These are phyloP conservation scores for Glaciozyma antarctica DNA, from an alignment of 768 basidiomycete species.

Conservation along the genomic window DNA sequence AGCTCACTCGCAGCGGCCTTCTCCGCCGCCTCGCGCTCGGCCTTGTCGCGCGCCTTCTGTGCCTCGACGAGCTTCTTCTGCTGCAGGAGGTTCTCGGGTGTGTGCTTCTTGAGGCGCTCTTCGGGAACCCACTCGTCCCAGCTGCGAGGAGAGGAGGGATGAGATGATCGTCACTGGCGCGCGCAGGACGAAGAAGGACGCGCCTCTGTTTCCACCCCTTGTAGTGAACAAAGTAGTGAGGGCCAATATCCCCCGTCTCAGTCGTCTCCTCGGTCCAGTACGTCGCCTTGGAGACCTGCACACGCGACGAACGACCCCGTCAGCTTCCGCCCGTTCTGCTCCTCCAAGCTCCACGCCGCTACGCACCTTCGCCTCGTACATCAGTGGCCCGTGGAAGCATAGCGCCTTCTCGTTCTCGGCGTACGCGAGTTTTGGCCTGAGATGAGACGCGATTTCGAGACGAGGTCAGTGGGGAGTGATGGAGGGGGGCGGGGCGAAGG, in stretches of 20 bases:
- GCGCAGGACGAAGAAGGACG: slow-evolving; percentile 37
- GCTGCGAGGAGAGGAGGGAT: slow-evolving; percentile 42
- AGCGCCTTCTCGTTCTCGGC: slow-evolving; percentile 65
- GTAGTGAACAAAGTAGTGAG: slow-evolving; percentile 93
- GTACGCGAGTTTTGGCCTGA: slow-evolving; percentile 41
- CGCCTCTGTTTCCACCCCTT: slow-evolving; percentile 99
- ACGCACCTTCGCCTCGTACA: slow-evolving; percentile 79
- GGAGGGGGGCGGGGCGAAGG: no score
- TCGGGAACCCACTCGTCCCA: slow-evolving; percentile 98
- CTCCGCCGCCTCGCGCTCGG: slow-evolving; percentile 22
- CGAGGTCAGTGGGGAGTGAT: no score
- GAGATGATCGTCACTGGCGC: not conserved
- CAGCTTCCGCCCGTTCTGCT: not conserved
- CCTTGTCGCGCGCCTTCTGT: slow-evolving; percentile 41
- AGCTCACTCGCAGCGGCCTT: slow-evolving; percentile 21
- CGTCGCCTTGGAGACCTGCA: slow-evolving; percentile 26
- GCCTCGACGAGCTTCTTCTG: slow-evolving; percentile 58
- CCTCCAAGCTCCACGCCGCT: not conserved
- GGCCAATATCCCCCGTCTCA: slow-evolving; percentile 44
- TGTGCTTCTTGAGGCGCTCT: slow-evolving; percentile 68
- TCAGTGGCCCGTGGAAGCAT: slow-evolving; percentile 88
- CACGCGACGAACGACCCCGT: not conserved
- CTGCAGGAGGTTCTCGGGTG: slow-evolving; percentile 64
- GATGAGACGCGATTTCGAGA: no score
- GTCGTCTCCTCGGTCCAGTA: slow-evolving; percentile 14